These are phyloP conservation scores for Scutellaria baicalensis DNA, from an alignment of 257 asterid genomes.

Conservation along the genomic window DNA sequence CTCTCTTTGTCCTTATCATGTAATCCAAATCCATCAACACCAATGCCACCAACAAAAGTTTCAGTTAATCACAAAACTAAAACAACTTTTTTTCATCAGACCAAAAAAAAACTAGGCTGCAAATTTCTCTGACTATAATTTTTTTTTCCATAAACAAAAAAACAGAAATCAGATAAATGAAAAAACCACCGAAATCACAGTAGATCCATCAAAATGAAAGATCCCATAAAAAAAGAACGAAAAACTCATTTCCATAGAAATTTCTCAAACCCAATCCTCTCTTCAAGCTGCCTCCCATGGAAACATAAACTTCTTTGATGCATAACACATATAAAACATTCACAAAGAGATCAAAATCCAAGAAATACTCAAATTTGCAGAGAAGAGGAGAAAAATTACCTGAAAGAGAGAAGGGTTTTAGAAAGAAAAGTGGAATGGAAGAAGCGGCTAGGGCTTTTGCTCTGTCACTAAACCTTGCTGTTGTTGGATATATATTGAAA, in stretches of 20 bases:
- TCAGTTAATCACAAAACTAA: neutral
- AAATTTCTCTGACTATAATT: neutral
- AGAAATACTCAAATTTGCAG: neutral
- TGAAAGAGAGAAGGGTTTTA: neutral
- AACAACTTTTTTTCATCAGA: neutral
- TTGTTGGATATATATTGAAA: neutral
- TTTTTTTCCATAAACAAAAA: neutral
- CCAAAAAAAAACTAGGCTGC: neutral
- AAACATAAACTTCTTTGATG: neutral
- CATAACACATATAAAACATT: neutral
- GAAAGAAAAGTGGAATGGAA: neutral
- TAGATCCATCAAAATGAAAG: neutral
- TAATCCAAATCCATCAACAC: neutral
- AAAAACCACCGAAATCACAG: neutral
- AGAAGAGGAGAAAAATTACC: conserved; percentile 9
- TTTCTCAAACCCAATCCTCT: neutral
- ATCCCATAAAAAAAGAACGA: neutral
- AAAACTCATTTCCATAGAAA: neutral
- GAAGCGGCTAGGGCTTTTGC: conserved; percentile 37
- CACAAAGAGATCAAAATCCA: neutral
- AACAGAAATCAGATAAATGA: neutral
- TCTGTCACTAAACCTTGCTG: neutral
- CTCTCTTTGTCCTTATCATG: neutral
- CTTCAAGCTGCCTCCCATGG: neutral
- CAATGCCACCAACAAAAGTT: neutral